phyloP scores from a whole-genome alignment of 78 protist species.

The slime mould (Dictyostelium discoideum) region DNA sequence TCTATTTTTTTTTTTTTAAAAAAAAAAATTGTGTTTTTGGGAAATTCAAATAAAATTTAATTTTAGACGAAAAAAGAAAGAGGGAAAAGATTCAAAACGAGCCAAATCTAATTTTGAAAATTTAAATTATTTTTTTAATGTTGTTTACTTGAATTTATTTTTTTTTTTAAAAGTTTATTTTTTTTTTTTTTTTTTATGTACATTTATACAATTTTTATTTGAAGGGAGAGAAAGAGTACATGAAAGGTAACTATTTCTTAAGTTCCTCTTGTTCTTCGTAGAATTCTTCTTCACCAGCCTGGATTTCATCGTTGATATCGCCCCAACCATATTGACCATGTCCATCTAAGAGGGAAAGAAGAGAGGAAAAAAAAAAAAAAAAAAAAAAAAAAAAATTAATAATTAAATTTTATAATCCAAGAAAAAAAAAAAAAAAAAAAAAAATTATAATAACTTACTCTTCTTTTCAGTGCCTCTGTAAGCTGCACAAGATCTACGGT shows the following conservation, averaged over 20 bases:
- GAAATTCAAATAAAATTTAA: not conserved
- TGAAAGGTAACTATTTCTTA: not conserved
- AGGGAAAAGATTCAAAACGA: not conserved
- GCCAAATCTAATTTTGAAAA: too few relatives aligned
- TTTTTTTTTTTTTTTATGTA: not conserved
- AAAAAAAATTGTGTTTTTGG: too few relatives aligned
- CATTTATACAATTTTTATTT: not conserved
- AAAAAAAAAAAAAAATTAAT: not conserved
- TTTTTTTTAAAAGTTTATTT: not conserved
- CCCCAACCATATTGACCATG: constrained; percentile 71
- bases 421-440: not conserved
- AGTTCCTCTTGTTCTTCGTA: constrained; percentile 5
- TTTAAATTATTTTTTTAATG: not conserved
- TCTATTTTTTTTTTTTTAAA: not conserved
- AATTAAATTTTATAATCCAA: not conserved
- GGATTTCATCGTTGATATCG: constrained; percentile 4
- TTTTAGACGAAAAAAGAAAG: not conserved
- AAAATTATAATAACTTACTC: not conserved
- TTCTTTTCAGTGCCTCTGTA: constrained; percentile 43
- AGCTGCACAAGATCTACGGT: constrained; percentile 53
- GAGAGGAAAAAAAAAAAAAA: not conserved
- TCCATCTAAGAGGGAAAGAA: constrained; percentile 6
- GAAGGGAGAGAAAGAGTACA: not conserved
- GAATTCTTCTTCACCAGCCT: not conserved
- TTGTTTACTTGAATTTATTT: not conserved